Evolutionary conservation across 73 alveolate genomes (phyloP).

Genomic region (Paramecium biaurelia): DNA sequence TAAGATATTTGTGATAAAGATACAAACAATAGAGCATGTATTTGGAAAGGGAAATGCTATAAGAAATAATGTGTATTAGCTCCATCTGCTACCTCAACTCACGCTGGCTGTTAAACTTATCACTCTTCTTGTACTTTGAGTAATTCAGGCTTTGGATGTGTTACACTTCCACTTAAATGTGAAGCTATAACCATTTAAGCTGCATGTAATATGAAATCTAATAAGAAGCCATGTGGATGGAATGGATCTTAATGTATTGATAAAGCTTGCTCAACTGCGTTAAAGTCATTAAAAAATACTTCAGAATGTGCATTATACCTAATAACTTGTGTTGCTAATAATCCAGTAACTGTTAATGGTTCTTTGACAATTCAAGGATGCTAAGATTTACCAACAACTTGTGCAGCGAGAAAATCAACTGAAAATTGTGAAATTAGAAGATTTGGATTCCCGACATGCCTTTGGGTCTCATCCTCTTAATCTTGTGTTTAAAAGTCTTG

Average conservation of each 20-base stretch:
- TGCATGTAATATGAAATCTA: background rate
- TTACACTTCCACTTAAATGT: background rate
- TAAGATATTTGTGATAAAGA: background rate
- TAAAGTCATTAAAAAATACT: background rate
- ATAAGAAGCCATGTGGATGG: constrained; percentile 28
- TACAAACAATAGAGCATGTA: background rate
- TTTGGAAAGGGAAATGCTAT: background rate
- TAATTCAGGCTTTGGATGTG: background rate
- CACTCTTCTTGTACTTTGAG: background rate
- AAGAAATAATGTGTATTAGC: background rate
- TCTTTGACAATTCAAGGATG: background rate
- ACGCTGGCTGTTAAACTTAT: background rate
- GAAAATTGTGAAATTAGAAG: background rate
- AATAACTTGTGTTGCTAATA: background rate
- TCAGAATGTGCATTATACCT: background rate
- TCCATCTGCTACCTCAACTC: background rate
- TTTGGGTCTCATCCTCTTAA: background rate
- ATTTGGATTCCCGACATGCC: background rate
- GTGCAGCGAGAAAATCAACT: background rate
- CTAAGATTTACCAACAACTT: background rate
- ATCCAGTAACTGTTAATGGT: background rate
- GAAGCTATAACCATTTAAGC: background rate
- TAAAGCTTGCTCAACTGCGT: background rate
- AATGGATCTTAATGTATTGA: constrained; percentile 24
- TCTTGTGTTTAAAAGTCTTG: background rate